phyloP scores from a whole-genome alignment of 805 yeast genomes.

The Candida sithepensis region DNA sequence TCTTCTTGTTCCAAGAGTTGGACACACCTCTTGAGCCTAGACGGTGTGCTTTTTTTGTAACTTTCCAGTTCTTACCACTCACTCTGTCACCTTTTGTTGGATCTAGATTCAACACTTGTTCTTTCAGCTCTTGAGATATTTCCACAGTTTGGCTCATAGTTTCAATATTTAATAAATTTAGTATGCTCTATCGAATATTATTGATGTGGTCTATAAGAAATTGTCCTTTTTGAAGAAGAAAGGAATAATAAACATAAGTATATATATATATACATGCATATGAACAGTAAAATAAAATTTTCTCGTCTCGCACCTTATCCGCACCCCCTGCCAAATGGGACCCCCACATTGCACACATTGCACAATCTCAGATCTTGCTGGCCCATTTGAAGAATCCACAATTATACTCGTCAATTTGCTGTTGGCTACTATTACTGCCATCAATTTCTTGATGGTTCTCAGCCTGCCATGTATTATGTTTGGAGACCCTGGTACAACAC shows the following conservation, averaged over 20 bases:
- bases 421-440: not conserved
- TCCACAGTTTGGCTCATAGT: slow-evolving; percentile 2
- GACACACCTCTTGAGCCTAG: slow-evolving; percentile 57
- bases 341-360: too few relatives aligned
- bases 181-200: too few relatives aligned
- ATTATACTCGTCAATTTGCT: slow-evolving; percentile 28
- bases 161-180: not conserved
- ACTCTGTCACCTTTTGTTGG: slow-evolving; percentile 29
- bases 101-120: slow-evolving; percentile 11
- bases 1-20: slow-evolving; percentile 62
- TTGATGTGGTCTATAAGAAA: not conserved
- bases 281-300: not conserved
- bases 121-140: slow-evolving; percentile 3
- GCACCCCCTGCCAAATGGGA: not conserved
- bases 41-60: slow-evolving; percentile 63
- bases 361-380: slow-evolving; percentile 12
- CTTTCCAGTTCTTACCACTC: slow-evolving; percentile 63
- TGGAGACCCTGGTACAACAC: slow-evolving; percentile 42
- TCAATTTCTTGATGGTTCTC: slow-evolving; percentile 1
- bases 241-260: not conserved
- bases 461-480: slow-evolving; percentile 27
- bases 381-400: slow-evolving; percentile 58
- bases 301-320: not conserved
- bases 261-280: not conserved
- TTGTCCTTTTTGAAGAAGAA: not conserved